Evolutionary conservation across 2,329 filamentous ascomycete species (phyloP).

Genomic region (Teratosphaeria viscida): DNA sequence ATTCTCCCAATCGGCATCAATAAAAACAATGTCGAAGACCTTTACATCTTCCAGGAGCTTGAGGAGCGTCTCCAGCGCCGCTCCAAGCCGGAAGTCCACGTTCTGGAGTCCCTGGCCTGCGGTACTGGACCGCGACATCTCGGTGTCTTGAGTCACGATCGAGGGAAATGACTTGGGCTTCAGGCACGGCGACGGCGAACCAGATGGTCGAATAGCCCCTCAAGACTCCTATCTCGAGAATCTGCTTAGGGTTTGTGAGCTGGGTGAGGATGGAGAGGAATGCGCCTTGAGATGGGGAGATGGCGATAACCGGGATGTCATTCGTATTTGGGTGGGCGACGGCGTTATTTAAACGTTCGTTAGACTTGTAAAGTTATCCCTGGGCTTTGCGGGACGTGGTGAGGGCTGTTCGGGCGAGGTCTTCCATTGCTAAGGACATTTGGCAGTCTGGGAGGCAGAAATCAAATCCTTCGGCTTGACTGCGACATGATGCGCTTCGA

Average conservation of each 20-base stretch:
- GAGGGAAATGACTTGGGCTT: conserved; percentile 39
- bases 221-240: conserved; percentile 47
- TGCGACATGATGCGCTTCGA: background rate
- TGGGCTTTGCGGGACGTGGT: conserved; percentile 2
- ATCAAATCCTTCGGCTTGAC: background rate
- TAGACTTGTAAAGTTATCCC: conserved; percentile 3
- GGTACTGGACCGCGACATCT: conserved; percentile 30
- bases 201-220: conserved; percentile 46
- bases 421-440: background rate
- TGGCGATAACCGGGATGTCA: conserved; percentile 26
- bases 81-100: conserved; percentile 14
- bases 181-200: conserved; percentile 33
- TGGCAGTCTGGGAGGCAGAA: background rate
- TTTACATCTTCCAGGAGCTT: conserved; percentile 7
- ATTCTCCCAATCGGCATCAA: conserved; percentile 13
- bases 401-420: background rate
- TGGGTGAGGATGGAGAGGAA: conserved; percentile 31
- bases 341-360: conserved; percentile 7
- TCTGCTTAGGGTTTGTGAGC: conserved; percentile 10
- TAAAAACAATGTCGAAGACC: conserved; percentile 14
- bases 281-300: conserved; percentile 27
- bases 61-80: conserved; percentile 13
- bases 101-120: conserved; percentile 7
- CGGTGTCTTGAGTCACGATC: conserved; percentile 40
- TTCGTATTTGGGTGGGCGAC: conserved; percentile 7